Evolutionary conservation across 768 basidiomycete species (phyloP).

Genomic region (Gelatoporia subvermispora): DNA sequence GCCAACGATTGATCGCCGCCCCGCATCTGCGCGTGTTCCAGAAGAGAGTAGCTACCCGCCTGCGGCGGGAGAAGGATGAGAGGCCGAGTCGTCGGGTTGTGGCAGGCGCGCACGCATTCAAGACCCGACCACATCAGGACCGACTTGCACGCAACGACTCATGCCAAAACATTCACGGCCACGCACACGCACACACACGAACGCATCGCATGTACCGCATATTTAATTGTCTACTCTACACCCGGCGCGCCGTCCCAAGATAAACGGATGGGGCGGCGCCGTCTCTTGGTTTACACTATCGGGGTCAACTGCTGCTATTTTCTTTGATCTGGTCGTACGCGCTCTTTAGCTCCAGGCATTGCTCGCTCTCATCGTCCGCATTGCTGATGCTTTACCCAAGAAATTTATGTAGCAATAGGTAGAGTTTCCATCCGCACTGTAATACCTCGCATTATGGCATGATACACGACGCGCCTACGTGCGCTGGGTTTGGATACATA

Average conservation of each 20-base stretch:
- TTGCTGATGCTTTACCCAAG: conserved; percentile 4
- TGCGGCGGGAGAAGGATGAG: conserved; percentile 1
- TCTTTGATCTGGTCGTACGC: conserved; percentile 10
- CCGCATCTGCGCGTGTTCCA: background rate
- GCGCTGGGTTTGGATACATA: conserved; percentile 14
- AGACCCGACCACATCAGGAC: conserved; percentile 2
- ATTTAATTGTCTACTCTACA: conserved; percentile 13
- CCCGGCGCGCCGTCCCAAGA: conserved; percentile 13
- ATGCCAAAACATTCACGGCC: conserved; percentile 15
- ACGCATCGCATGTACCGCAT: conserved; percentile 13
- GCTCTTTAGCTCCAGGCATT: conserved; percentile 12
- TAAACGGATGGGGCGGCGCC: conserved; percentile 12
- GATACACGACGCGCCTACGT: conserved; percentile 21
- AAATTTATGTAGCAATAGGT: conserved; percentile 17
- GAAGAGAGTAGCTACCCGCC: background rate
- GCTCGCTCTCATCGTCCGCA: conserved; percentile 3
- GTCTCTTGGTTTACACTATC: conserved; percentile 1
- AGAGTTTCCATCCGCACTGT: conserved; percentile 11
- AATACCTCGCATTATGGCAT: conserved; percentile 21
- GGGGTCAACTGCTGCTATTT: conserved; percentile 12
- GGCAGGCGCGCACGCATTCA: background rate
- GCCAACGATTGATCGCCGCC: background rate
- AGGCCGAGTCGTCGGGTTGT: background rate
- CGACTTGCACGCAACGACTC: conserved; percentile 12
- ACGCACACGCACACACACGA: conserved; percentile 20